Conservation (phyloP, 345 rosid species). For the Laguncularia racemosa region DNA sequence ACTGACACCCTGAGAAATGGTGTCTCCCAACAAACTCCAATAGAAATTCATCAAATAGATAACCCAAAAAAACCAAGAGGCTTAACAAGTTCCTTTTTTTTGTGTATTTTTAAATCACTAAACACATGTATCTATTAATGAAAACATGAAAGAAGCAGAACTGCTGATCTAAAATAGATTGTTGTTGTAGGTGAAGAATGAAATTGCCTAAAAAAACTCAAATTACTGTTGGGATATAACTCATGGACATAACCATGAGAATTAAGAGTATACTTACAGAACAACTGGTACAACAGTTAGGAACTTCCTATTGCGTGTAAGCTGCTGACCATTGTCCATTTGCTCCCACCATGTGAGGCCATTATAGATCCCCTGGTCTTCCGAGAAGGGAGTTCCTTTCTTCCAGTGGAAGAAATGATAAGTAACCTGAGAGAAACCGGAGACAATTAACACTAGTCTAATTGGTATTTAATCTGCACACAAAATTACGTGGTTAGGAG, state of each 20-base stretch:
- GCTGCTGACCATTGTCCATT: slow-evolving; percentile 91
- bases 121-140: too few species aligned
- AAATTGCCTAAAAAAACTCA: background rate
- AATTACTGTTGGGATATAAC: too few species aligned
- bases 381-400: slow-evolving; percentile 97
- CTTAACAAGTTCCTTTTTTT: too few species aligned
- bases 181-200: background rate
- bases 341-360: slow-evolving; percentile 99
- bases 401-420: slow-evolving; percentile 98
- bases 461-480: background rate
- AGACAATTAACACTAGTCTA: background rate
- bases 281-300: slow-evolving; percentile 88
- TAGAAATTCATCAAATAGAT: too few species aligned
- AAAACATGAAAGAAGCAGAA: too few species aligned
- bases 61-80: too few species aligned
- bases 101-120: too few species aligned
- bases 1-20: too few species aligned
- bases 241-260: background rate
- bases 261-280: slow-evolving; percentile 47
- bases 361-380: slow-evolving; percentile 96
- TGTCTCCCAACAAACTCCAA: too few species aligned
- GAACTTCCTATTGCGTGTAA: slow-evolving; percentile 88
- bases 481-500: background rate
- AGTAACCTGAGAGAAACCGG: slow-evolving; percentile 43
- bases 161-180: too few species aligned